Evolutionary conservation across 768 basidiomycete genomes (phyloP), one percentile per base, ranked within the genome.

Genomic region (Kockovaella imperatae): DNA sequence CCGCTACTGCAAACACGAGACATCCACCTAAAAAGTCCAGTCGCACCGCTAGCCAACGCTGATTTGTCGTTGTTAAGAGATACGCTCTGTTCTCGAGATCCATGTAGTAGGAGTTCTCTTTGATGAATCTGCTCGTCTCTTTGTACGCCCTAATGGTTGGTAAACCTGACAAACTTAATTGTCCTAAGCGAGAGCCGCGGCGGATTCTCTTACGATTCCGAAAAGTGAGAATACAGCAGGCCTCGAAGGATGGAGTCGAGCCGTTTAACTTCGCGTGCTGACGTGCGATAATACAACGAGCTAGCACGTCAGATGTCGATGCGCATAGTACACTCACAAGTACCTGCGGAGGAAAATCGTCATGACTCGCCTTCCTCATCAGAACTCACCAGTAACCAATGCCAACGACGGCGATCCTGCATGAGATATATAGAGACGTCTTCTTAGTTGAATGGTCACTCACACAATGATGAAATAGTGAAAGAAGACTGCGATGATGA

Each of bases 31-130:
- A 76, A 56, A 86, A 81, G 69, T 93, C 90, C n/a, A 95, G 77
- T 3, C 90, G 82, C 41, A 91, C 80, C 20, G 84, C 84, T 20
- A 96, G 82, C 88, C 66, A 68, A 35, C 66, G 59, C 39, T 89
- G 87, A 67, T 91, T 89, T 2, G 81, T 77, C 23, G 87, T 77
- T 0, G 84, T 86, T 54, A 91, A 70, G 80, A 68, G 42, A 42
- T 89, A 91, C 2, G 89, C 89, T 29, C 84, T 77, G 62, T 93
- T 86, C 69, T 96, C 89, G n/a, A 84, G 71, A 59, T 96, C 83
- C n/a, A 88, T 76, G n/a, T 80, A 77, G 17, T 77, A 75, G 48
- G 80, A 74, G 60, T 90, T 96, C 46, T 86, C 84, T 13, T 69
- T 68, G 42, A 77, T 72, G 75, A 95, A 96, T 6, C 89, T 78